Evolutionary conservation across 2,329 filamentous ascomycete species (phyloP).

Genomic region (Hortaea sp.): DNA sequence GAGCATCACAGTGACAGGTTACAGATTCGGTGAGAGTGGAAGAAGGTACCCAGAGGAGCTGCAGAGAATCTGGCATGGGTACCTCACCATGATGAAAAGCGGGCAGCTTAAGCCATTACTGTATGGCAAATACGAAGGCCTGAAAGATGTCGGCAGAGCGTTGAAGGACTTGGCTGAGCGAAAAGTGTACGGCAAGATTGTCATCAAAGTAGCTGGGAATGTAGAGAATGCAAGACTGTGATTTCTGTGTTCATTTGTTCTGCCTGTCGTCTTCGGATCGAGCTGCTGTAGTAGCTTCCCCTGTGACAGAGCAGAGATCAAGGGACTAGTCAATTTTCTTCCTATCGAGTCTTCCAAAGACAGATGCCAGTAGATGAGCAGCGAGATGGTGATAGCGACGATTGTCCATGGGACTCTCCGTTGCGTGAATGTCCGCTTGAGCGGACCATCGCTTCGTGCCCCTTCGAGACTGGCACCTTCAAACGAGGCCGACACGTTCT

Average conservation of each 20-base stretch:
- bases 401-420: no score
- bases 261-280: no score
- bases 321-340: no score
- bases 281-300: no score
- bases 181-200: slow-evolving; percentile 47
- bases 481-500: no score
- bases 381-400: no score
- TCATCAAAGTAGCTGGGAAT: slow-evolving; percentile 34
- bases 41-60: slow-evolving; percentile 40
- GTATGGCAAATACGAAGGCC: slow-evolving; percentile 39
- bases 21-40: slow-evolving; percentile 49
- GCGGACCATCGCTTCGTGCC: no score
- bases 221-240: slow-evolving; percentile 15
- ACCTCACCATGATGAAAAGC: slow-evolving; percentile 38
- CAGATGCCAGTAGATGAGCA: no score
- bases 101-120: slow-evolving; percentile 43
- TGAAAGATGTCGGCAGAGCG: slow-evolving; percentile 41
- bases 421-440: no score
- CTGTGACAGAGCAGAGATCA: no score
- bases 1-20: slow-evolving; percentile 44
- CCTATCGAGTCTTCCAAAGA: no score
- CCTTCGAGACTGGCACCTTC: no score
- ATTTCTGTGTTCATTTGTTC: background rate
- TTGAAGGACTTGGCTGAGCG: slow-evolving; percentile 41
- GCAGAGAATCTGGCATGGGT: slow-evolving; percentile 41